Conservation (phyloP, 352 stramenopile genomes). For the Nothophytophthora sp. region DNA sequence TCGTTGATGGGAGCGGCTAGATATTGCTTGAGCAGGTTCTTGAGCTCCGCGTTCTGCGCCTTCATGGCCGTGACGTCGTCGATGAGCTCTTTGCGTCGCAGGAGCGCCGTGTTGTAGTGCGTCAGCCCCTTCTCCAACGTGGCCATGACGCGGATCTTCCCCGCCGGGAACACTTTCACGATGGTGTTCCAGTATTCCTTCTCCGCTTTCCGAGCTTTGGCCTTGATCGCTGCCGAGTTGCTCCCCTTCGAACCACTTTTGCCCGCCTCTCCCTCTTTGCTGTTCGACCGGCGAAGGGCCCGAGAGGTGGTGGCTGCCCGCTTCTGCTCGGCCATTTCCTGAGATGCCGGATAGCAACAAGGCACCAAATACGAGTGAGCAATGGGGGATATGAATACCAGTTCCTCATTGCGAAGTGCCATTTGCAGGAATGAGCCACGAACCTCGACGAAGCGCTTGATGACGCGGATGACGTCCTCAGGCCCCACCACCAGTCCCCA, state of each 20-base stretch:
- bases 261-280: slow-evolving; percentile 16
- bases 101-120: slow-evolving; percentile 83
- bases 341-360: slow-evolving; percentile 7
- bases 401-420: too few relatives aligned
- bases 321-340: slow-evolving; percentile 80
- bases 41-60: slow-evolving; percentile 89
- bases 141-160: slow-evolving; percentile 77
- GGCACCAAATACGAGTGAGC: too few relatives aligned
- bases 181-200: slow-evolving; percentile 83
- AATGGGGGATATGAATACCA: too few relatives aligned
- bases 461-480: slow-evolving; percentile 87
- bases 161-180: slow-evolving; percentile 67
- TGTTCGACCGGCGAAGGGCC: slow-evolving; percentile 39
- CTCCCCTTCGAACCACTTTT: slow-evolving; percentile 21
- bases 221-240: slow-evolving; percentile 32
- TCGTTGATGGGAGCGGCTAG: slow-evolving; percentile 82
- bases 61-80: slow-evolving; percentile 80
- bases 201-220: slow-evolving; percentile 46
- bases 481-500: slow-evolving; percentile 75
- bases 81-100: slow-evolving; percentile 79
- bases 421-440: background rate
- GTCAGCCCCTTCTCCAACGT: slow-evolving; percentile 83
- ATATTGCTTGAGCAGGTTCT: slow-evolving; percentile 91
- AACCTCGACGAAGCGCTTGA: slow-evolving; percentile 89
- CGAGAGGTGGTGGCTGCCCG: slow-evolving; percentile 43